These are phyloP conservation scores for Paspalum notatum DNA, from an alignment of 176 grass and related monocot genomes.

Conservation along the genomic window DNA sequence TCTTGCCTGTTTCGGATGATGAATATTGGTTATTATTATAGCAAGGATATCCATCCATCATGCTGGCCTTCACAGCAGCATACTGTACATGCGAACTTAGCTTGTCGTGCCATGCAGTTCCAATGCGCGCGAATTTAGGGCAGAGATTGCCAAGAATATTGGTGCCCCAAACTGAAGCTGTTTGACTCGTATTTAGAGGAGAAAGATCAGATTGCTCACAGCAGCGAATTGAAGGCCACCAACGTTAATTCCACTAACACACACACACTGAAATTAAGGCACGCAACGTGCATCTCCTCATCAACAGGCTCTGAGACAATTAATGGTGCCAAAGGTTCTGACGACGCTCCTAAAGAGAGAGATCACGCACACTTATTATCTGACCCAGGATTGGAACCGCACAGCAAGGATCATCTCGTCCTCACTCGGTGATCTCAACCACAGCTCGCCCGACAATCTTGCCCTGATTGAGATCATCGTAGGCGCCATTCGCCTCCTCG, in stretches of 20 bases:
- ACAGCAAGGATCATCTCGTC: slow-evolving; percentile 19
- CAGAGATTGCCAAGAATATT: too few relatives aligned
- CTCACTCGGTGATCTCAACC: slow-evolving; percentile 73
- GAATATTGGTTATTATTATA: too few relatives aligned
- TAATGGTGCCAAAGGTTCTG: background rate
- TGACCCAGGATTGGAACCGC: background rate
- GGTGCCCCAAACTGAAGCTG: background rate
- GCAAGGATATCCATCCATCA: too few relatives aligned
- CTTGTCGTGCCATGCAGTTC: too few relatives aligned
- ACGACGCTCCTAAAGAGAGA: background rate
- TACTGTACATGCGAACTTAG: too few relatives aligned
- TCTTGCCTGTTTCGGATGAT: too few relatives aligned
- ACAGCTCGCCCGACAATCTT: slow-evolving; percentile 88
- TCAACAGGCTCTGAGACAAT: background rate
- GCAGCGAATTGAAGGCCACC: background rate
- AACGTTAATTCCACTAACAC: background rate
- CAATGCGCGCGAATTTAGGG: too few relatives aligned
- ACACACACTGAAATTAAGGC: background rate
- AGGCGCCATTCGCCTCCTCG: slow-evolving; percentile 79
- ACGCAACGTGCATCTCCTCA: background rate
- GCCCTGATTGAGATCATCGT: slow-evolving; percentile 75
- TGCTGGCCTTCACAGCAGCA: too few relatives aligned
- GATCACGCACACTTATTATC: background rate
- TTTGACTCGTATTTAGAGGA: background rate
- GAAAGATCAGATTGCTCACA: background rate